These are phyloP conservation scores for Xylaria venustula DNA, from an alignment of 495 filamentous ascomycete genomes.

Conservation along the genomic window DNA sequence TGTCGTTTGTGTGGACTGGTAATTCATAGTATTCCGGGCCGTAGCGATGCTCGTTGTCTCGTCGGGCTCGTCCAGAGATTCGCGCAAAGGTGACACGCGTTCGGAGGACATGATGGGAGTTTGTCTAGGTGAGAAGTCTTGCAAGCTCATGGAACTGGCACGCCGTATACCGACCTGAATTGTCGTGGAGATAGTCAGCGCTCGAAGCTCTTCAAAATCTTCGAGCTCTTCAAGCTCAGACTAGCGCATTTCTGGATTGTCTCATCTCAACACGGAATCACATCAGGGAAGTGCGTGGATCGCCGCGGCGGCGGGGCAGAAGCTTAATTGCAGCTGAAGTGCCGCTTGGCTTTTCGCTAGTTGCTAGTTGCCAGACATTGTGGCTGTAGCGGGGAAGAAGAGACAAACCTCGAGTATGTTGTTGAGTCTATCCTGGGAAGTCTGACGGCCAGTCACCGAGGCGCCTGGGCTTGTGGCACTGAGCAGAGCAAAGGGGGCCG, in stretches of 20 bases:
- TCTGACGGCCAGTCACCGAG: constrained; percentile 15
- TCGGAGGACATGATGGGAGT: constrained; percentile 23
- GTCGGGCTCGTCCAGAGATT: constrained; percentile 27
- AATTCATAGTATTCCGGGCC: constrained; percentile 28
- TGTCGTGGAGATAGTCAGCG: not conserved
- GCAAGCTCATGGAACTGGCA: constrained; percentile 24
- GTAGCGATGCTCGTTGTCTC: constrained; percentile 32
- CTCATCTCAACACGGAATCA: not conserved
- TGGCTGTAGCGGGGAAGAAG: not conserved
- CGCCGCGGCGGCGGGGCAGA: not conserved
- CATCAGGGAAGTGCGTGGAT: not conserved
- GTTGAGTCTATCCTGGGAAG: constrained; percentile 40
- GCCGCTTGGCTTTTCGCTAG: constrained; percentile 1
- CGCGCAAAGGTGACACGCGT: constrained; percentile 8
- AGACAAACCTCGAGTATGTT: constrained; percentile 44
- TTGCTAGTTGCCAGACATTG: not conserved
- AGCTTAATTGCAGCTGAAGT: not conserved
- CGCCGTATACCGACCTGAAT: constrained; percentile 26
- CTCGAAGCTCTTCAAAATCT: not conserved
- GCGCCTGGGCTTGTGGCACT: not conserved
- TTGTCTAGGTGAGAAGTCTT: constrained; percentile 10
- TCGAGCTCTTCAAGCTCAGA: too few species aligned
- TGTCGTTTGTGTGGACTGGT: constrained; percentile 34
- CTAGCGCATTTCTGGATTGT: not conserved
- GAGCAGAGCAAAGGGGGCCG: not conserved